phyloP scores from a whole-genome alignment of 2,329 filamentous ascomycete genomes.

The Pyricularia grisea region DNA sequence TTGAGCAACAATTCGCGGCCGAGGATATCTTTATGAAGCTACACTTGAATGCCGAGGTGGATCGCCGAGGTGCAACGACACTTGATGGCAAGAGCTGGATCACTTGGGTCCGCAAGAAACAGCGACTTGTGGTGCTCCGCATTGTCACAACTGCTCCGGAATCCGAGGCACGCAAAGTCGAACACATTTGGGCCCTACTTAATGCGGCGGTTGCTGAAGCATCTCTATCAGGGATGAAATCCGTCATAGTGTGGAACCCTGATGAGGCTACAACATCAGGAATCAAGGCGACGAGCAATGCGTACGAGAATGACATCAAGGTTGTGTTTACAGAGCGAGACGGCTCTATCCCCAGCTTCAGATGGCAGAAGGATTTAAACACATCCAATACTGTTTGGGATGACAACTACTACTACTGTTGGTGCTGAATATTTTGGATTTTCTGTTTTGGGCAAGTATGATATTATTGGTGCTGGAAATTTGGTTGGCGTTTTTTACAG shows the following conservation, averaged over 20 bases:
- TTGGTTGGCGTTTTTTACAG: background rate
- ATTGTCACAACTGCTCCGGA: constrained; percentile 12
- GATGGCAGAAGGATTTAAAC: constrained; percentile 22
- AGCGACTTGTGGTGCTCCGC: constrained; percentile 20
- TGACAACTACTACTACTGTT: constrained; percentile 21
- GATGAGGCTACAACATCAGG: constrained; percentile 17
- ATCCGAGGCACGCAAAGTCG: constrained; percentile 13
- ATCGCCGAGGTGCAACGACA: constrained; percentile 15
- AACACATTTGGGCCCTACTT: constrained; percentile 19
- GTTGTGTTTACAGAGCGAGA: constrained; percentile 22
- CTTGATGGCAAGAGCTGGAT: constrained; percentile 17
- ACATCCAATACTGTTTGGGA: constrained; percentile 18
- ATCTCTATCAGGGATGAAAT: constrained; percentile 14
- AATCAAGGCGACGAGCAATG: constrained; percentile 22
- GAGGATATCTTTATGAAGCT: constrained; percentile 17
- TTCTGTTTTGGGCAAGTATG: background rate
- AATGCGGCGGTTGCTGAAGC: constrained; percentile 24
- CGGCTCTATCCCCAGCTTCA: constrained; percentile 21
- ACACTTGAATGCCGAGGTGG: constrained; percentile 11
- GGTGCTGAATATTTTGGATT: constrained; percentile 9
- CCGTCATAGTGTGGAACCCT: constrained; percentile 27
- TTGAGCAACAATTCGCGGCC: constrained; percentile 23
- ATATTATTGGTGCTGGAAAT: background rate
- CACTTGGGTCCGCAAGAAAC: constrained; percentile 23
- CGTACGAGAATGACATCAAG: constrained; percentile 24